Conservation (phyloP, 768 basidiomycete species). For the Chlorophyllum brunneum region DNA sequence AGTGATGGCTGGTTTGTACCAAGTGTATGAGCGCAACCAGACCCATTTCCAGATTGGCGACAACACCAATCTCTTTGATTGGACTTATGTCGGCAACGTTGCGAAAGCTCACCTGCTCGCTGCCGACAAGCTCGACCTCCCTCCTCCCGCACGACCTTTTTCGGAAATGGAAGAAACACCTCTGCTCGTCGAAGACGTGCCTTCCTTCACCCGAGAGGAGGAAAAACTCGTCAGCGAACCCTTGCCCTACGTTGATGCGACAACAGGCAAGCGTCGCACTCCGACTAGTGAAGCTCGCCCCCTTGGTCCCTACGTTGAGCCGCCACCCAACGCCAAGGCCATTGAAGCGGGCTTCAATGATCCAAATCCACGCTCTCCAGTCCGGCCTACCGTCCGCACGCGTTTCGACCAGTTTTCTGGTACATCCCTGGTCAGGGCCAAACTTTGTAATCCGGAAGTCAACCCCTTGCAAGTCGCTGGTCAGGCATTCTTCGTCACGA, state of each 20-base stretch:
- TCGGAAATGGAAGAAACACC: conserved; percentile 33
- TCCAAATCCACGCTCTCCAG: conserved; percentile 33
- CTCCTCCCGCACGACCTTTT: conserved; percentile 40
- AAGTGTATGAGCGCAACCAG: conserved; percentile 76
- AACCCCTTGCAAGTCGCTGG: conserved; percentile 82
- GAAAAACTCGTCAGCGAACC: conserved; percentile 42
- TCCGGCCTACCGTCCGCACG: conserved; percentile 63
- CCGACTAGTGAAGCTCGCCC: conserved; percentile 82
- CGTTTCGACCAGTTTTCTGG: conserved; percentile 81
- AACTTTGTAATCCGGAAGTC: conserved; percentile 36
- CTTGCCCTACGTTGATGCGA: conserved; percentile 58
- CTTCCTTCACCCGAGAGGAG: conserved; percentile 38
- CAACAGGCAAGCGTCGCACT: conserved; percentile 59
- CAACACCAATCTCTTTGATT: conserved; percentile 92
- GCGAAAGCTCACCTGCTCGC: conserved; percentile 93
- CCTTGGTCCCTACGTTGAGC: conserved; percentile 74
- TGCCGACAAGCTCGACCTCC: conserved; percentile 73
- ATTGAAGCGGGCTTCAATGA: conserved; percentile 56
- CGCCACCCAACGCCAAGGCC: conserved; percentile 51
- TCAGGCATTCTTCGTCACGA: conserved; percentile 94
- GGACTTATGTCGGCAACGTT: conserved; percentile 95
- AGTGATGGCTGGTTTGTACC: conserved; percentile 71
- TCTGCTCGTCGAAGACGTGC: conserved; percentile 32
- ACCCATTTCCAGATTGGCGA: conserved; percentile 92
- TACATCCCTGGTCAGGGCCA: conserved; percentile 47